Evolutionary conservation across 1,139 yeast genomes (phyloP), one percentile per base, ranked within the genome.

Genomic region (Sugiyamaella grinbergsii): DNA sequence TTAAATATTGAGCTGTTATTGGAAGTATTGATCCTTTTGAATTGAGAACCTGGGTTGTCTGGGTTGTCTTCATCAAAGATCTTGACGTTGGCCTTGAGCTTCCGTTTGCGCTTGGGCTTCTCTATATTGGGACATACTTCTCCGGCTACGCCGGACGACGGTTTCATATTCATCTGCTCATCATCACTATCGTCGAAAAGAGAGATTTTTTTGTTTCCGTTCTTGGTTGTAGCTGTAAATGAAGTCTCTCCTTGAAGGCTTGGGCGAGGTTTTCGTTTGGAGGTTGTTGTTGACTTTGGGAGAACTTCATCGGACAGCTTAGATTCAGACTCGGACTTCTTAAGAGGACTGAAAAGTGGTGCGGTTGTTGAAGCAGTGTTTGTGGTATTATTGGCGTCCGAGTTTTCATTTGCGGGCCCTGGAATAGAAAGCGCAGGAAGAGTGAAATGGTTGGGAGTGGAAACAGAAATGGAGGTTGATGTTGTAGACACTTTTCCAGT

Each of bases 171-270:
- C 15, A n/a, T 47, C 7, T 13, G 50, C 15, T 42, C 50, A 10
- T 43, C 56, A 22, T 58, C 60, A 23, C 52, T 50, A 24, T 54
- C 58, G 24, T 58, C 61, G 34, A 58, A 58, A 13, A 58, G 54
- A 7, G 58, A 53, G 4, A 58, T 50, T 34, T 57, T 54, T 36
- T 56, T 54, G 45, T 54, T 56, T 24, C 46, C 53, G 11, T 42
- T 33, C 32, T 55, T 54, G 19, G 56, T 56, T 2, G 53, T 51
- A 1, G 54, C 52, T 11, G 50, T 48, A 33, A 49, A 54, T 28
- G 54, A 47, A 4, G 46, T 23, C 23, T 43, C 53, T 4, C 48
- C 42, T 19, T 46, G 46, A 4, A 44, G 44, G 26, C 52, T 50
- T 10, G 51, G 50, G 4, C 54, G 49, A 4, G 54, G 44, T 38